Percentiles rank a stretch among this genome's conserved stretches.
These are phyloP conservation scores for Wallacemonas rigidus DNA, from an alignment of 208 protist species.

Conservation along the genomic window DNA sequence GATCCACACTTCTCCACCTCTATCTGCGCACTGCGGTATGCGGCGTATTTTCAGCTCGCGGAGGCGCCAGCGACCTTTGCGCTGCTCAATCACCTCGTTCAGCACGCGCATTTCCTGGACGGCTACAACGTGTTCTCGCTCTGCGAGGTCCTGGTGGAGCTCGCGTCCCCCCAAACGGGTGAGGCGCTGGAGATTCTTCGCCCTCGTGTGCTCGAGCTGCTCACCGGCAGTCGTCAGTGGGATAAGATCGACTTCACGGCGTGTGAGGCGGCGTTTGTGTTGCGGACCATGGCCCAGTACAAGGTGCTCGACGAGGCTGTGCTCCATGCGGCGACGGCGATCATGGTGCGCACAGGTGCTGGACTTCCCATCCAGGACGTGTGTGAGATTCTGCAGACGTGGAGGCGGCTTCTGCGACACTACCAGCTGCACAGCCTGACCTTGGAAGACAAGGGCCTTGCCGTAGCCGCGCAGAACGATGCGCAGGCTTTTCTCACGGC, in stretches of 20 bases:
- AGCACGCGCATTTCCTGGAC: slow-evolving; percentile 76
- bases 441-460: slow-evolving; percentile 15
- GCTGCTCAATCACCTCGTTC: slow-evolving; percentile 74
- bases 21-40: slow-evolving; percentile 52
- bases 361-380: slow-evolving; percentile 1
- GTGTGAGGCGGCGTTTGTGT: slow-evolving; percentile 43
- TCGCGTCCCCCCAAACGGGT: slow-evolving; percentile 56
- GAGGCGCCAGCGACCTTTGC: slow-evolving; percentile 53
- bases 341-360: slow-evolving; percentile 1
- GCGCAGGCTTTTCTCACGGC: slow-evolving; percentile 12
- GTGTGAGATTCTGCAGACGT: slow-evolving; percentile 5
- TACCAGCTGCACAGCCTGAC: background rate
- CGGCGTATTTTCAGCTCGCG: slow-evolving; percentile 61
- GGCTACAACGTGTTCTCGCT: slow-evolving; percentile 51
- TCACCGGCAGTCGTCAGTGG: slow-evolving; percentile 6
- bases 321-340: background rate
- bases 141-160: slow-evolving; percentile 29
- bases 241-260: slow-evolving; percentile 42
- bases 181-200: slow-evolving; percentile 63
- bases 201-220: slow-evolving; percentile 58
- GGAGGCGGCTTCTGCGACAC: slow-evolving; percentile 1
- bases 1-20: slow-evolving; percentile 67
- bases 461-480: slow-evolving; percentile 18
- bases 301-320: slow-evolving; percentile 31
- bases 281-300: slow-evolving; percentile 34